Conservation (phyloP, 2,329 filamentous ascomycete species). For the Monosporascus sp. region DNA sequence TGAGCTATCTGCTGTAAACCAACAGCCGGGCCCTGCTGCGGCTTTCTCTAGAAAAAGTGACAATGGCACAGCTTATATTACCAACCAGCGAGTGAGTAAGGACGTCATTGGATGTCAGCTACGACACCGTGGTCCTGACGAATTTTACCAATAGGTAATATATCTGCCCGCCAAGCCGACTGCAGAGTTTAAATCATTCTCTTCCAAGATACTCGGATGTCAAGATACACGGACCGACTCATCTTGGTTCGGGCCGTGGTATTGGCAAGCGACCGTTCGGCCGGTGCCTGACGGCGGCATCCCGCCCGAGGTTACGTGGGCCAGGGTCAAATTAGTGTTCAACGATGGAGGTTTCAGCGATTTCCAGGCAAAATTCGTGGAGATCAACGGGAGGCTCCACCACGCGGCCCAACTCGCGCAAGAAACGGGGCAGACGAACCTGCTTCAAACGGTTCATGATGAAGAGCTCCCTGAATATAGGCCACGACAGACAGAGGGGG, state of each 20-base stretch:
- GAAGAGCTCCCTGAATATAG: conserved; percentile 89
- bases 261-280: conserved; percentile 75
- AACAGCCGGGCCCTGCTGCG: conserved; percentile 56
- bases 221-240: conserved; percentile 81
- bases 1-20: conserved; percentile 64
- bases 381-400: conserved; percentile 75
- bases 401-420: conserved; percentile 73
- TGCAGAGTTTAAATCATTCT: conserved; percentile 75
- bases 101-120: conserved; percentile 4
- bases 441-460: conserved; percentile 57
- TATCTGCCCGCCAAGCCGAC: conserved; percentile 74
- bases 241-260: conserved; percentile 89
- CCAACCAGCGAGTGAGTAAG: conserved; percentile 69
- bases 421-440: conserved; percentile 56
- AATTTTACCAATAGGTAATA: conserved; percentile 56
- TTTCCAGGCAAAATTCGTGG: conserved; percentile 76
- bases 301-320: conserved; percentile 62
- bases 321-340: conserved; percentile 83
- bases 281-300: conserved; percentile 82
- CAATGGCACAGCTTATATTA: conserved; percentile 72
- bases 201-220: conserved; percentile 79
- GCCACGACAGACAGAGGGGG: conserved; percentile 38
- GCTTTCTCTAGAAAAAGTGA: conserved; percentile 67
- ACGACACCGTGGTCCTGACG: conserved; percentile 3
- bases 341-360: conserved; percentile 94